Percentiles rank a stretch among this genome's conserved stretches.
phyloP scores from a whole-genome alignment of 2,329 filamentous ascomycete genomes.

The Aspergillus sclerotialis region DNA sequence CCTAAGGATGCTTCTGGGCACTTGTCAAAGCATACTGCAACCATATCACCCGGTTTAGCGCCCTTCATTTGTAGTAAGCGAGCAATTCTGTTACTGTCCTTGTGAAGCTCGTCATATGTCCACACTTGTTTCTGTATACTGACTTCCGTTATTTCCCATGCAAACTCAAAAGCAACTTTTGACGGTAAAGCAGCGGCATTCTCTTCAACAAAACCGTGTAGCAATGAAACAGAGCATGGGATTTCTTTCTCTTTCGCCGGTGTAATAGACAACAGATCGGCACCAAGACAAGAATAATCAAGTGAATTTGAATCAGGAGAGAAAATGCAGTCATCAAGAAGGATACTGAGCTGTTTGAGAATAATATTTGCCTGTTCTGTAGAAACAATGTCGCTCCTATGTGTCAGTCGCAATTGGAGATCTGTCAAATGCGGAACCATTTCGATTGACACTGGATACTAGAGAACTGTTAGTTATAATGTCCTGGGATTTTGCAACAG shows the following conservation, averaged over 20 bases:
- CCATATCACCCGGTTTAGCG: conserved; percentile 51
- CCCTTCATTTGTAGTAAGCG: conserved; percentile 51
- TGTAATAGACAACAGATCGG: conserved; percentile 52
- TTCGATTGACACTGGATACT: conserved; percentile 74
- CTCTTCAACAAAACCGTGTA: conserved; percentile 73
- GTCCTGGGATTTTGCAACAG: no score
- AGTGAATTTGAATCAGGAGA: conserved; percentile 36
- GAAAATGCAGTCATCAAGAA: conserved; percentile 54
- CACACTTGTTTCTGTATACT: conserved; percentile 49
- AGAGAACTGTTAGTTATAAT: conserved; percentile 11
- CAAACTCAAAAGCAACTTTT: conserved; percentile 68
- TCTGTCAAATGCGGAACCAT: conserved; percentile 51
- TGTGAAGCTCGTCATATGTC: conserved; percentile 68
- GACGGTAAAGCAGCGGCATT: conserved; percentile 52
- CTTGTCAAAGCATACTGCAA: conserved; percentile 78
- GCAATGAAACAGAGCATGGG: conserved; percentile 49
- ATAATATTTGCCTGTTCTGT: conserved; percentile 59
- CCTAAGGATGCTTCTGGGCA: conserved; percentile 77
- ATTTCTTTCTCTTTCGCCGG: conserved; percentile 56
- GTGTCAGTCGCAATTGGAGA: conserved; percentile 61
- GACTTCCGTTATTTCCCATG: conserved; percentile 47
- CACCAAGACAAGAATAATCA: conserved; percentile 27
- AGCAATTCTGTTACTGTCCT: conserved; percentile 65
- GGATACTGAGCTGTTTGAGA: conserved; percentile 63
- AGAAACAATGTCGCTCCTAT: conserved; percentile 59